Evolutionary conservation across 805 yeast genomes (phyloP), one percentile per base, ranked within the genome.

Genomic region (Wickerhamomyces rabaulensis): DNA sequence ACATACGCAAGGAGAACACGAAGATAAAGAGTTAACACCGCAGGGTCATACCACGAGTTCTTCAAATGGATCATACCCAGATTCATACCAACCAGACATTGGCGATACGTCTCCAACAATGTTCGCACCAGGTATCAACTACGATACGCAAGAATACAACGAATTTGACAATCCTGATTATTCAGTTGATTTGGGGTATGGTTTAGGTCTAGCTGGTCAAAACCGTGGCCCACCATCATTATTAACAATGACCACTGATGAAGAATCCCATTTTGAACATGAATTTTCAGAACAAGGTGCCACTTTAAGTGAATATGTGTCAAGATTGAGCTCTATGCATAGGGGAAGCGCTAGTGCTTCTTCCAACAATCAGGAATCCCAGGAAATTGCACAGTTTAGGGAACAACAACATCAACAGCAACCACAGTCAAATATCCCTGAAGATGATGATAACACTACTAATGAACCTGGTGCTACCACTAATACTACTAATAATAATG

Each of bases 221-320:
- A 51, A 51, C 21, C 53, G 59, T 23, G 63, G 62, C 2, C 63
- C 63, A 2, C 63, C 64, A 4, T 57, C 62, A 9, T 13, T 58
- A 10, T 41, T 52, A 26, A 53, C 61, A 2, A 45, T 52, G 44
- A 42, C 53, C 8, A 48, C 60, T 2, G 56, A 47, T 9, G 60
- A 36, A 20, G 39, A 36, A 36, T 36, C 39, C n/a, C 15, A 20
- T n/a, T 36, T 19, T 13, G 39, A 20, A 12, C 39, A 36, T 36
- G 39, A 36, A 36, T n/a, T 20, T 36, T n/a, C 22, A 8, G 39
- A 36, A 19, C 23, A 36, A 19, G 39, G 39, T 36, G 23, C 23
- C 2, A 39, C 20, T n/a, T 39, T 22, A 23, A 39, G 41, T 23
- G 41, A 39, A 12, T 22, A n/a, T n/a, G 39, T 36, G 3, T 21